These are phyloP conservation scores for Dictyostelium capitatum DNA, from an alignment of 78 protist genomes.

Conservation along the genomic window DNA sequence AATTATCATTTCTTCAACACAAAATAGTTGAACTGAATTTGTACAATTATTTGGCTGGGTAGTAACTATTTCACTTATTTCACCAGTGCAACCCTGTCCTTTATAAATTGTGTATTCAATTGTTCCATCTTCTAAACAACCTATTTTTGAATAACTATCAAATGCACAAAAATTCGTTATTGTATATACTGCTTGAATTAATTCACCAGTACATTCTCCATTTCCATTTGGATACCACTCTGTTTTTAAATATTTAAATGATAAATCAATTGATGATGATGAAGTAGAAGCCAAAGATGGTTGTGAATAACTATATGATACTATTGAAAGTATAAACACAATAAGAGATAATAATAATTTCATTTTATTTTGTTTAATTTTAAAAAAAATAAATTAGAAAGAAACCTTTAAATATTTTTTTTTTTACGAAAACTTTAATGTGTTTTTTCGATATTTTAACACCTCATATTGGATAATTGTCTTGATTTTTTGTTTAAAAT, in stretches of 20 bases:
- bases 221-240: neutral
- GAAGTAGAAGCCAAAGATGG: no score
- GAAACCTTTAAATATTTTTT: no score
- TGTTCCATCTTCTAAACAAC: neutral
- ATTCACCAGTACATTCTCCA: neutral
- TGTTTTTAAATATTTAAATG: neutral
- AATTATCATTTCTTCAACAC: neutral
- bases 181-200: neutral
- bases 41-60: neutral
- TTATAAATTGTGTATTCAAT: neutral
- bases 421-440: no score
- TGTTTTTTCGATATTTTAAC: no score
- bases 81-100: neutral
- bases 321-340: no score
- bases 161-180: neutral
- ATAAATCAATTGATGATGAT: neutral
- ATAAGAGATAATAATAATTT: no score
- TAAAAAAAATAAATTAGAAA: no score
- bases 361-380: no score
- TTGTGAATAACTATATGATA: no score
- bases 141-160: neutral
- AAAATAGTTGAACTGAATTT: neutral
- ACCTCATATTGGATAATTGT: no score
- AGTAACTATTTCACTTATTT: neutral
- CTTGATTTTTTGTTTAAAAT: no score